These are phyloP conservation scores for Triangularia setosa DNA, from an alignment of 2,329 filamentous ascomycete genomes.

Conservation along the genomic window DNA sequence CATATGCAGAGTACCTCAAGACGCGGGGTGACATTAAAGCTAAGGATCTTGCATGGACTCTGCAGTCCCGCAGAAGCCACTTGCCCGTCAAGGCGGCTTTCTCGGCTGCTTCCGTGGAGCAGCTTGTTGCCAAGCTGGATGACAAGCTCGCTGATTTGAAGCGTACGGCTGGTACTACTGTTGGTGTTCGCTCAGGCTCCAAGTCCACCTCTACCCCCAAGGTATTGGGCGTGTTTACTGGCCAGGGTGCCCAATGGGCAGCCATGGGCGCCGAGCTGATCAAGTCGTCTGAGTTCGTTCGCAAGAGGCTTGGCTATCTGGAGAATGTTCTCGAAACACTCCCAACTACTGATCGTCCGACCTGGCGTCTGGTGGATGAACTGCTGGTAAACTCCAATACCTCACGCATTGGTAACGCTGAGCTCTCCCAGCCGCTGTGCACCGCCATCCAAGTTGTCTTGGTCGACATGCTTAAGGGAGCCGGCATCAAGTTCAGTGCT, in stretches of 20 bases:
- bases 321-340: slow-evolving; percentile 9
- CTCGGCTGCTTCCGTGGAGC: not conserved
- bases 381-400: slow-evolving; percentile 6
- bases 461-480: slow-evolving; percentile 34
- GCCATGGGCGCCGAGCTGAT: slow-evolving; percentile 31
- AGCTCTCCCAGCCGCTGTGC: slow-evolving; percentile 32
- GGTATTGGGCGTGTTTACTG: slow-evolving; percentile 28
- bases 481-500: slow-evolving; percentile 31
- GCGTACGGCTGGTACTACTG: not conserved
- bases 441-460: slow-evolving; percentile 39
- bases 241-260: slow-evolving; percentile 32
- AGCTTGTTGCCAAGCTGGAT: not conserved
- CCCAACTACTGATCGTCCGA: not conserved
- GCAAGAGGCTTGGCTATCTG: slow-evolving; percentile 10
- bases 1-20: not conserved
- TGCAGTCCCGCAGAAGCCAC: slow-evolving; percentile 6
- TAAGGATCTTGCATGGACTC: slow-evolving; percentile 10
- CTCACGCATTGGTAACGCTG: slow-evolving; percentile 18
- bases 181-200: not conserved
- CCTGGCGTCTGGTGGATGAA: slow-evolving; percentile 7
- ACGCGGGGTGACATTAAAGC: not conserved
- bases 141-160: not conserved
- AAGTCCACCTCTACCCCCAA: not conserved
- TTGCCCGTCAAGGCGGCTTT: not conserved
- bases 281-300: slow-evolving; percentile 16